Evolutionary conservation across 371 early-diverging fungal genomes (phyloP), one percentile per base, ranked within the genome.

Genomic region (Rhizopus stolonifer): DNA sequence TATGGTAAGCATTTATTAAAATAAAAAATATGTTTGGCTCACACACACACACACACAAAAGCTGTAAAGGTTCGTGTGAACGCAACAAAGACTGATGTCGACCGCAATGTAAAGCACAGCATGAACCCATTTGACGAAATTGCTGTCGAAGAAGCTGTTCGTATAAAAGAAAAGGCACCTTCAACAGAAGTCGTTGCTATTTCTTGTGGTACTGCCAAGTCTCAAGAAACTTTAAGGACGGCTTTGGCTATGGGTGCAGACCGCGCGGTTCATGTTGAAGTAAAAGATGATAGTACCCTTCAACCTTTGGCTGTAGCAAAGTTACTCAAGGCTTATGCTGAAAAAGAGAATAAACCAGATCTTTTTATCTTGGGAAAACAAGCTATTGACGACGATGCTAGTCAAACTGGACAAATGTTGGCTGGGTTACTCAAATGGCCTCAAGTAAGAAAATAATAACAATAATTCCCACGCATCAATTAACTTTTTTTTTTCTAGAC

Each of bases 121-220:
- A 93, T 98, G 91, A 99, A 99, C 78, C 99, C 99, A 36, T 98
- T 99, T 74, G 98, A 97, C 65, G 98, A 98, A 72, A 98, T 98
- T 73, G 98, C 96, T 34, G 80, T 98, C 21, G 98, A 98, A 70
- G 95, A 95, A 69, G 96, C 98, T 47, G 86, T 99, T 24, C 83
- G 89, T 40, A 79, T 98, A 64, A 92, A 92, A 80, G 98, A 98
- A 71, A 81, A 81, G 51, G 61, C 78, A 23, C 83, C 79, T 38
- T 86, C 85, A 65, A 75, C 80, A 32, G 88, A 89, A 58, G 87
- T 96, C 48, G 73, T 98, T 56, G 95, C 93, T 46, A 84, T 97
- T 48, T 88, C 95, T 7, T 86, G 94, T 63, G 99, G 99, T 46
- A 84, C 94, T 6, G 56, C 87, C 66, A 96, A 95, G 81, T 55